Evolutionary conservation across 176 grass and related monocot species (phyloP).

Genomic region (Eremochloa ophiuroides): DNA sequence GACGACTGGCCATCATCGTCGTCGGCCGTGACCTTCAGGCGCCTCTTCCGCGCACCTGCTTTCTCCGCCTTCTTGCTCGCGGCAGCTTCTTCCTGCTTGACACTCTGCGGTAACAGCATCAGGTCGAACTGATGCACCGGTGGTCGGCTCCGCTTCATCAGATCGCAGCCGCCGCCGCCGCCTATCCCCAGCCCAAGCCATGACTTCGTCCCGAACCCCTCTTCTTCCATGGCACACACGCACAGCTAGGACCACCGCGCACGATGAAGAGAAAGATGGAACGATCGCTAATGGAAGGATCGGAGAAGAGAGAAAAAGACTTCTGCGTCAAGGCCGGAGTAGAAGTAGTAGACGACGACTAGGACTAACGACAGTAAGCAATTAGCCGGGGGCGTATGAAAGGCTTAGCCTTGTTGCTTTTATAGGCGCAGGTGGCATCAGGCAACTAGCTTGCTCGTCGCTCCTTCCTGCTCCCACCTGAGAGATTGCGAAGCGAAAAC

Average conservation of each 20-base stretch:
- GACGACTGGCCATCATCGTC: not conserved
- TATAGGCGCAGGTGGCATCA: constrained; percentile 9
- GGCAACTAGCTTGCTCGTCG: not conserved
- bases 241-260: no score
- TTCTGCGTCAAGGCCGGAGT: not conserved
- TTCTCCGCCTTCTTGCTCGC: not conserved
- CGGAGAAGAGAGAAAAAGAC: not conserved
- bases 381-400: constrained; percentile 12
- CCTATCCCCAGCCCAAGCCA: constrained; percentile 60
- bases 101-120: constrained; percentile 28
- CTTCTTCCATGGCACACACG: constrained; percentile 46
- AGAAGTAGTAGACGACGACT: not conserved
- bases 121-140: constrained; percentile 22
- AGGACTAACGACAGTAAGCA: not conserved
- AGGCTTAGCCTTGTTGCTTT: not conserved
- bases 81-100: constrained; percentile 23
- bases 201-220: constrained; percentile 28
- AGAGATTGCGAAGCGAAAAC: not conserved
- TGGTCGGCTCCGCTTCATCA: not conserved
- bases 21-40: not conserved
- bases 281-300: not conserved
- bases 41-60: not conserved
- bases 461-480: not conserved
- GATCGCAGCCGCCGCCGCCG: constrained; percentile 1
- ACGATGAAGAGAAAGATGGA: not conserved